Evolutionary conservation across 2,329 filamentous ascomycete species (phyloP).

Genomic region (Sporothrix brunneoviolacea): DNA sequence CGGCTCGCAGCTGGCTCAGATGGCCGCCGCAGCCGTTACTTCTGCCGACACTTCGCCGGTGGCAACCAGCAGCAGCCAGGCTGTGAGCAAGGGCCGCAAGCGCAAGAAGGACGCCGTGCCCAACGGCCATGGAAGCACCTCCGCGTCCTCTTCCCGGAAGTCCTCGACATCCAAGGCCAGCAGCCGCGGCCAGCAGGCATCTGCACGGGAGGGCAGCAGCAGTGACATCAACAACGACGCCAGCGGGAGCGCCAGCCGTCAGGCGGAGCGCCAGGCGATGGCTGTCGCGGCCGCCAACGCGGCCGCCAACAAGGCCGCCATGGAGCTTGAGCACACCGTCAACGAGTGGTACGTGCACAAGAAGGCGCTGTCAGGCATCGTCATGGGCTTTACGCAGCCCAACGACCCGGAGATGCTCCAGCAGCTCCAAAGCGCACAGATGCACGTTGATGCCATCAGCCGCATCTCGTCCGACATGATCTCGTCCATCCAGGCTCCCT

Average conservation of each 20-base stretch:
- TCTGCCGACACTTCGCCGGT: slow-evolving; percentile 12
- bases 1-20: slow-evolving; percentile 21
- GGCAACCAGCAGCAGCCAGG: slow-evolving; percentile 21
- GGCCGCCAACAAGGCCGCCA: slow-evolving; percentile 20
- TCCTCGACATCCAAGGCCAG: slow-evolving; percentile 20
- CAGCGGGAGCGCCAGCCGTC: too few relatives aligned
- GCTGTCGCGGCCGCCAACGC: not conserved
- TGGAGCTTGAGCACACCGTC: slow-evolving; percentile 37
- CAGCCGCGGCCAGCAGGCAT: slow-evolving; percentile 21
- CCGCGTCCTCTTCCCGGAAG: slow-evolving; percentile 21
- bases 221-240: too few relatives aligned
- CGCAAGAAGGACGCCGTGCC: slow-evolving; percentile 46
- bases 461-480: slow-evolving; percentile 40
- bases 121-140: slow-evolving; percentile 26
- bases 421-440: slow-evolving; percentile 45
- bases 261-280: too few relatives aligned
- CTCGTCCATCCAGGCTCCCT: slow-evolving; percentile 25
- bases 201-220: too few relatives aligned
- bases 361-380: slow-evolving; percentile 54
- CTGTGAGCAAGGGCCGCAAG: slow-evolving; percentile 47
- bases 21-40: not conserved
- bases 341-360: slow-evolving; percentile 57
- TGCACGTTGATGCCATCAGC: slow-evolving; percentile 44
- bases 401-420: slow-evolving; percentile 47
- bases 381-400: slow-evolving; percentile 41